phyloP scores from a whole-genome alignment of 495 filamentous ascomycete genomes.

The Hypomontagnella monticulosa region DNA sequence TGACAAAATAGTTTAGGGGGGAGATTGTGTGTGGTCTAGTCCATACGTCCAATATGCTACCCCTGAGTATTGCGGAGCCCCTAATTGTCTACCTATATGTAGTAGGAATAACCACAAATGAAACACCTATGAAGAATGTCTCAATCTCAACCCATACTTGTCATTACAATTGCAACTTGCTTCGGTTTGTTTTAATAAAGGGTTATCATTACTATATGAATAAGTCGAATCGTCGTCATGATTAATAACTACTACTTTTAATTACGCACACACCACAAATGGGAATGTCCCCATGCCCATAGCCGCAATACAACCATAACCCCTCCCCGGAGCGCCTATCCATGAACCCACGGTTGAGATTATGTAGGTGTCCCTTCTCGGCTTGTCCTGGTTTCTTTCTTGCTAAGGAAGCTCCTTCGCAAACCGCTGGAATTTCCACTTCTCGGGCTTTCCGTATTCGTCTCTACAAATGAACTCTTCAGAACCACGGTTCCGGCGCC shows the following conservation, averaged over 20 bases:
- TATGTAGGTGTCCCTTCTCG: constrained; percentile 49
- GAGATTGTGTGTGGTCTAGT: too few species aligned
- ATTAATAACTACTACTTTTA: constrained; percentile 35
- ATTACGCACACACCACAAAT: constrained; percentile 20
- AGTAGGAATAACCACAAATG: too few species aligned
- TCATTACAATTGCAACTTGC: background rate
- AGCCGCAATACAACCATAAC: constrained; percentile 15
- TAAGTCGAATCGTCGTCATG: constrained; percentile 20
- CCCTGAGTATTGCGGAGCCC: too few species aligned
- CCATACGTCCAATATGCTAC: too few species aligned
- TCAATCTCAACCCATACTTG: too few species aligned
- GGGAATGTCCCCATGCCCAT: constrained; percentile 12
- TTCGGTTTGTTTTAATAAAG: background rate
- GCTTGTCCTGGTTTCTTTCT: constrained; percentile 52
- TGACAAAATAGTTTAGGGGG: too few species aligned
- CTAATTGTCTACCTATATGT: too few species aligned
- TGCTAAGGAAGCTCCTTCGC: constrained; percentile 61
- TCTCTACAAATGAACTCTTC: constrained; percentile 67
- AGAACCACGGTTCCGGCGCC: constrained; percentile 74
- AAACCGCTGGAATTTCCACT: constrained; percentile 58
- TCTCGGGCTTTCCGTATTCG: constrained; percentile 45
- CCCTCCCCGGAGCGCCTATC: constrained; percentile 18
- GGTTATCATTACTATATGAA: constrained; percentile 23
- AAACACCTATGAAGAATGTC: too few species aligned
- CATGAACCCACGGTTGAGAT: constrained; percentile 7